These are phyloP conservation scores for Lanzia echinophila DNA, from an alignment of 2,329 filamentous ascomycete genomes.

Conservation along the genomic window DNA sequence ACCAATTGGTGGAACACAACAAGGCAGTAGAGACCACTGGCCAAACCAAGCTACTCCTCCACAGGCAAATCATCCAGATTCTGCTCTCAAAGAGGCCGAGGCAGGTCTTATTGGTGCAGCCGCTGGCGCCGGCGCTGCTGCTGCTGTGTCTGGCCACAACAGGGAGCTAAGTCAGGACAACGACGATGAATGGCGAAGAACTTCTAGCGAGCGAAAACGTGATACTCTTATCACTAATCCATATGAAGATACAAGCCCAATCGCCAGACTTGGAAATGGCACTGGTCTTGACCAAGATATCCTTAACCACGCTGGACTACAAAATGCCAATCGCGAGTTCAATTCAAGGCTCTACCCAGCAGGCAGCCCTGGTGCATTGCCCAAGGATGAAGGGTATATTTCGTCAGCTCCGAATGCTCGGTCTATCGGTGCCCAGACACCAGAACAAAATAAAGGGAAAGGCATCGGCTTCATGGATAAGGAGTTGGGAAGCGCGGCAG, in stretches of 20 bases:
- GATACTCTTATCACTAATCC: slow-evolving; percentile 62
- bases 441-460: slow-evolving; percentile 39
- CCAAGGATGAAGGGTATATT: slow-evolving; percentile 86
- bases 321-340: slow-evolving; percentile 36
- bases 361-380: slow-evolving; percentile 50
- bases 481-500: slow-evolving; percentile 44
- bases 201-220: slow-evolving; percentile 55
- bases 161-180: slow-evolving; percentile 49
- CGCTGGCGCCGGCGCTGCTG: slow-evolving; percentile 47
- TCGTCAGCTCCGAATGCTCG: slow-evolving; percentile 59
- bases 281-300: slow-evolving; percentile 38
- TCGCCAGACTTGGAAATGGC: slow-evolving; percentile 36
- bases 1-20: slow-evolving; percentile 45
- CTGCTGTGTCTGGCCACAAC: slow-evolving; percentile 46
- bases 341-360: slow-evolving; percentile 27
- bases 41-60: slow-evolving; percentile 49
- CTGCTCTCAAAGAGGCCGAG: slow-evolving; percentile 29
- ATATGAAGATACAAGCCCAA: slow-evolving; percentile 58
- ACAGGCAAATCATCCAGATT: slow-evolving; percentile 17
- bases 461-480: slow-evolving; percentile 44
- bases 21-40: slow-evolving; percentile 40
- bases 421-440: slow-evolving; percentile 40
- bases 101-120: slow-evolving; percentile 39
- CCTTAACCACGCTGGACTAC: slow-evolving; percentile 31
- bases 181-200: slow-evolving; percentile 59